Evolutionary conservation across 306 rosid genomes (phyloP).

Genomic region (Gleditsia sinensis): DNA sequence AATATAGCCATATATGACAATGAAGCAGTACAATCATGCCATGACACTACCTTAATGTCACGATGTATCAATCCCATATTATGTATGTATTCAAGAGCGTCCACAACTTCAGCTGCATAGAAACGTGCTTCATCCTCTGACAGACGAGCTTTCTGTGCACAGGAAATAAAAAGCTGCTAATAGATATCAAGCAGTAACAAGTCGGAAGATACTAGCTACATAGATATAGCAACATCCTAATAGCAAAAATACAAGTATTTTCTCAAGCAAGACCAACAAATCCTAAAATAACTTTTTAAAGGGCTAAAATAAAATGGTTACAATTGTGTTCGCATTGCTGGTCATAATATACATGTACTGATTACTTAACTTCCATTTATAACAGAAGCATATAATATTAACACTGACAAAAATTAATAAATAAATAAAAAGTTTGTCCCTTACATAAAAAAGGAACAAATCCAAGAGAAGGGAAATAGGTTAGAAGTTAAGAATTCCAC

Average conservation of each 20-base stretch:
- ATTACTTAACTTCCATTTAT: neutral
- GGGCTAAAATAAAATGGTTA: neutral
- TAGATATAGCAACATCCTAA: conserved; percentile 5
- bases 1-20: conserved; percentile 31
- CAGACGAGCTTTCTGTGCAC: conserved; percentile 83
- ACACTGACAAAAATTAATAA: neutral
- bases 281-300: neutral
- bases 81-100: conserved; percentile 97
- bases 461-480: neutral
- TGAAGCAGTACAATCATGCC: conserved; percentile 34
- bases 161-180: conserved; percentile 33
- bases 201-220: neutral
- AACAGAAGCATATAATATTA: neutral
- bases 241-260: conserved; percentile 1
- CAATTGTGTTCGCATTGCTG: neutral
- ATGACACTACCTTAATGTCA: conserved; percentile 84
- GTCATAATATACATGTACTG: neutral
- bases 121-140: conserved; percentile 87
- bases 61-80: conserved; percentile 95
- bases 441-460: neutral
- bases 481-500: neutral
- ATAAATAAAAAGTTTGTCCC: neutral
- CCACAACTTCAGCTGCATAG: conserved; percentile 97
- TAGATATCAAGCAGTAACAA: conserved; percentile 30
- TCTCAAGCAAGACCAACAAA: neutral